These are phyloP conservation scores for Ceriops tagal DNA, from an alignment of 345 rosid species.

Conservation along the genomic window DNA sequence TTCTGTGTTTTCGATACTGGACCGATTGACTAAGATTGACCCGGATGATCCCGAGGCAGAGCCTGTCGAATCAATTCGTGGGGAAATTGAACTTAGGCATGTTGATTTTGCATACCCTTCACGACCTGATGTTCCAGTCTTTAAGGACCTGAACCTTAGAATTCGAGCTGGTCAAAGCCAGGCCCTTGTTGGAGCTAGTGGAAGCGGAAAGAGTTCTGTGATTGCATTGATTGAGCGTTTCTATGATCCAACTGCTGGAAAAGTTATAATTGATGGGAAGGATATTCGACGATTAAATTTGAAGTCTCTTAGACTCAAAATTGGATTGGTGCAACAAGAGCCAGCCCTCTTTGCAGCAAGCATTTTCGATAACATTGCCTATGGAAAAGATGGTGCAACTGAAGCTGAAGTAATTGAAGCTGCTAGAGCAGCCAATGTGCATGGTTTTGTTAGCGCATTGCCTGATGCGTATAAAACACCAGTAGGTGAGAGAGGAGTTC, in stretches of 20 bases:
- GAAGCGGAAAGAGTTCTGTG: constrained; percentile 97
- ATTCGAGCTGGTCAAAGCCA: constrained; percentile 97
- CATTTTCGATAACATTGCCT: constrained; percentile 91
- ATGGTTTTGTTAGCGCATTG: constrained; percentile 83
- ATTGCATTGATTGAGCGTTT: constrained; percentile 89
- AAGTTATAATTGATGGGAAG: constrained; percentile 94
- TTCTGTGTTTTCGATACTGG: constrained; percentile 83
- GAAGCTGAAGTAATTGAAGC: constrained; percentile 91
- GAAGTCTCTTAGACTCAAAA: constrained; percentile 80
- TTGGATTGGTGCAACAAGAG: constrained; percentile 97
- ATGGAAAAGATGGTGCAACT: constrained; percentile 87
- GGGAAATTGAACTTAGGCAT: constrained; percentile 93
- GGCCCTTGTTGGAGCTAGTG: constrained; percentile 96
- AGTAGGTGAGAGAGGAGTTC: constrained; percentile 97
- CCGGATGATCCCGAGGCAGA: constrained; percentile 93
- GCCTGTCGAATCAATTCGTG: constrained; percentile 72
- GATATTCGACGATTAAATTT: constrained; percentile 80
- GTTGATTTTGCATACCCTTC: constrained; percentile 95
- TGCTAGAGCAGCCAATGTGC: constrained; percentile 89
- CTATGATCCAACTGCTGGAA: constrained; percentile 80
- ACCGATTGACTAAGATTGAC: constrained; percentile 75
- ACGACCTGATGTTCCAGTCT: constrained; percentile 76
- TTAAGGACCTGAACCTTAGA: constrained; percentile 76
- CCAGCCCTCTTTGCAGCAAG: constrained; percentile 90
- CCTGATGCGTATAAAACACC: constrained; percentile 93